Evolutionary conservation across 345 rosid species (phyloP).

Genomic region (Raphanus sativus): DNA sequence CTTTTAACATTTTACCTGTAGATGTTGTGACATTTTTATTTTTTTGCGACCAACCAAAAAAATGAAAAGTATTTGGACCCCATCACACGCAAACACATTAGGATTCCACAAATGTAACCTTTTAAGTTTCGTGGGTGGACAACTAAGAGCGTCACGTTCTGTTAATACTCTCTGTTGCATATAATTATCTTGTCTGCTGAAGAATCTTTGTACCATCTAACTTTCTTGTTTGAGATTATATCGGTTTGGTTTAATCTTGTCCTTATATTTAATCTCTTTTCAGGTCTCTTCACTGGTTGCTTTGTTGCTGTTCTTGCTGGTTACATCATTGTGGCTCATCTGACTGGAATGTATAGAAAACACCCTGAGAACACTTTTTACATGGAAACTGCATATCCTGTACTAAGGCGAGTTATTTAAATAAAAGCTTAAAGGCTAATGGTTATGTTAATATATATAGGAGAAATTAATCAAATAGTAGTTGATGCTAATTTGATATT

Average conservation of each 20-base stretch:
- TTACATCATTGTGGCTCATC: constrained; percentile 83
- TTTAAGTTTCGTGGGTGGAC: constrained; percentile 43
- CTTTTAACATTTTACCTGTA: constrained; percentile 13
- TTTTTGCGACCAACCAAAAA: neutral
- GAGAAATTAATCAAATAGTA: constrained; percentile 11
- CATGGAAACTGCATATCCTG: constrained; percentile 96
- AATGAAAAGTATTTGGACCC: constrained; percentile 30
- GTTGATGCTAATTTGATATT: constrained; percentile 2
- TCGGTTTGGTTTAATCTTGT: constrained; percentile 1
- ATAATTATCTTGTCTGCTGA: constrained; percentile 27
- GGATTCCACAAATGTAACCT: constrained; percentile 37
- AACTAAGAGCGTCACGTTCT: constrained; percentile 49
- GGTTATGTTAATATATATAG: neutral
- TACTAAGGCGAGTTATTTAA: constrained; percentile 71
- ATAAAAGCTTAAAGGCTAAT: neutral
- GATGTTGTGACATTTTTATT: constrained; percentile 21
- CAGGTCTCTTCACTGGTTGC: constrained; percentile 95
- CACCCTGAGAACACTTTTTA: constrained; percentile 62
- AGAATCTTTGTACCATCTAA: constrained; percentile 16
- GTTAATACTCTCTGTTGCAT: constrained; percentile 33
- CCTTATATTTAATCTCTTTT: neutral
- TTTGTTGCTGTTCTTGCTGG: constrained; percentile 88
- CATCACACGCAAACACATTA: constrained; percentile 31
- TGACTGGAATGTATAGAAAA: constrained; percentile 75
- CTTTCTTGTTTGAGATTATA: constrained; percentile 3